Evolutionary conservation across 2,329 filamentous ascomycete genomes (phyloP).

Genomic region (Juglanconis juglandina): DNA sequence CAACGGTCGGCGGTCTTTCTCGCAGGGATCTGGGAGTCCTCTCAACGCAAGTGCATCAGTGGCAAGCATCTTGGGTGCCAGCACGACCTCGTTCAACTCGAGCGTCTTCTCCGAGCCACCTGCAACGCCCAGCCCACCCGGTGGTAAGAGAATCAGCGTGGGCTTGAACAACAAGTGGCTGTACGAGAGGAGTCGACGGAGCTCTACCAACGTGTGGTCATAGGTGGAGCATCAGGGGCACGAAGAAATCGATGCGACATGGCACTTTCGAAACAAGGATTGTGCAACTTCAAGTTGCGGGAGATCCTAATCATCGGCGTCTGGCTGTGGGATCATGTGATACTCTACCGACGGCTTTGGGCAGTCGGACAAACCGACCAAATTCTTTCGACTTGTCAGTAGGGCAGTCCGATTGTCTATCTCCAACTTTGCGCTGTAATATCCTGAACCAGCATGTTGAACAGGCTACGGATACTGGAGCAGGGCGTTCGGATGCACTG

Average conservation of each 20-base stretch:
- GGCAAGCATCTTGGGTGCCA: slow-evolving; percentile 24
- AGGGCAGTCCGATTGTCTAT: no score
- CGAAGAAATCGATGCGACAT: neutral
- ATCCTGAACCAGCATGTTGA: no score
- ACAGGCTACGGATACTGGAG: no score
- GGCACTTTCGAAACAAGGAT: neutral
- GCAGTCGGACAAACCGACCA: no score
- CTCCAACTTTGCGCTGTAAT: no score
- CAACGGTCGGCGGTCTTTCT: slow-evolving; percentile 57
- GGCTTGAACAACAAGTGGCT: slow-evolving; percentile 91
- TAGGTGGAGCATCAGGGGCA: neutral
- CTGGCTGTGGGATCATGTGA: no score
- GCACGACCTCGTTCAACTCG: slow-evolving; percentile 41
- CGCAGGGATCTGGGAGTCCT: slow-evolving; percentile 52
- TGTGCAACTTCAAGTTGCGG: neutral
- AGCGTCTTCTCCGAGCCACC: slow-evolving; percentile 55
- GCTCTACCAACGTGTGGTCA: slow-evolving; percentile 42
- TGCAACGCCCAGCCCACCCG: slow-evolving; percentile 64
- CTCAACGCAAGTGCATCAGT: slow-evolving; percentile 34
- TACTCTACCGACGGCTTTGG: no score
- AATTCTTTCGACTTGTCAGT: no score
- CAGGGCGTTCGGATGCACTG: no score
- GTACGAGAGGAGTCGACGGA: slow-evolving; percentile 74
- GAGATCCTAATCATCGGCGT: no score
- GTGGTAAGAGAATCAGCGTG: slow-evolving; percentile 67